Conservation (phyloP, 2,329 filamentous ascomycete genomes). For the Thyridium curvatum region DNA sequence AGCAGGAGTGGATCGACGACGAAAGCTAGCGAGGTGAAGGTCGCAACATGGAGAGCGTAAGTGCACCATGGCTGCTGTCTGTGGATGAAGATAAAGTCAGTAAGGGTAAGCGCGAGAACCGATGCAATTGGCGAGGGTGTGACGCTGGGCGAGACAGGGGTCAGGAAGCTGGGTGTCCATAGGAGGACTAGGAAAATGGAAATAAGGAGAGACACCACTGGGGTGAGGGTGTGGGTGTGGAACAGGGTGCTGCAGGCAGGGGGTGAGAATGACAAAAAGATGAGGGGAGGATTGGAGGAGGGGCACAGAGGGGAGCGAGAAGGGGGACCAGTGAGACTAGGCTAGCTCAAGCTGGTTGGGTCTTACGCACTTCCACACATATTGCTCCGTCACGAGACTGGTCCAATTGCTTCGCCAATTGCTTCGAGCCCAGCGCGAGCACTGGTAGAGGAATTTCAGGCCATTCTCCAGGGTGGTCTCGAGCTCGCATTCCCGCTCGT, state of each 20-base stretch:
- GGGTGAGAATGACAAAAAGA: too few relatives aligned
- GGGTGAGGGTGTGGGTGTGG: too few relatives aligned
- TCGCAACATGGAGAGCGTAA: slow-evolving; percentile 88
- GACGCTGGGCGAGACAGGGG: neutral
- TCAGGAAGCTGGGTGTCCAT: neutral
- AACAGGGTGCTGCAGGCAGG: too few relatives aligned
- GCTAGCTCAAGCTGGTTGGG: too few relatives aligned
- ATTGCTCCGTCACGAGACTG: slow-evolving; percentile 74
- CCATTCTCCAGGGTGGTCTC: slow-evolving; percentile 90
- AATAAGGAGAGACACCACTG: too few relatives aligned
- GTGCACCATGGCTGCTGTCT: slow-evolving; percentile 91
- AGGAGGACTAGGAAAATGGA: neutral
- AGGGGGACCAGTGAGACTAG: neutral
- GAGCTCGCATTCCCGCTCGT: slow-evolving; percentile 83
- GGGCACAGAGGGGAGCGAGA: too few relatives aligned
- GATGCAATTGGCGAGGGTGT: neutral
- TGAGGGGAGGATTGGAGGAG: too few relatives aligned
- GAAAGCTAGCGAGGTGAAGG: slow-evolving; percentile 83
- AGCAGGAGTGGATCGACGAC: slow-evolving; percentile 70
- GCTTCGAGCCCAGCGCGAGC: slow-evolving; percentile 89
- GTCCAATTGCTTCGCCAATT: slow-evolving; percentile 98
- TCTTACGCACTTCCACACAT: slow-evolving; percentile 76
- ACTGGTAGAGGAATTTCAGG: slow-evolving; percentile 85
- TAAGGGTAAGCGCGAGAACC: neutral
- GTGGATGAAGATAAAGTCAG: slow-evolving; percentile 13